A percentile compares a stretch with the other conserved stretches of the same genome.
Evolutionary conservation across 2,329 filamentous ascomycete genomes (phyloP).

Genomic region (Trichoderma aggressivum): DNA sequence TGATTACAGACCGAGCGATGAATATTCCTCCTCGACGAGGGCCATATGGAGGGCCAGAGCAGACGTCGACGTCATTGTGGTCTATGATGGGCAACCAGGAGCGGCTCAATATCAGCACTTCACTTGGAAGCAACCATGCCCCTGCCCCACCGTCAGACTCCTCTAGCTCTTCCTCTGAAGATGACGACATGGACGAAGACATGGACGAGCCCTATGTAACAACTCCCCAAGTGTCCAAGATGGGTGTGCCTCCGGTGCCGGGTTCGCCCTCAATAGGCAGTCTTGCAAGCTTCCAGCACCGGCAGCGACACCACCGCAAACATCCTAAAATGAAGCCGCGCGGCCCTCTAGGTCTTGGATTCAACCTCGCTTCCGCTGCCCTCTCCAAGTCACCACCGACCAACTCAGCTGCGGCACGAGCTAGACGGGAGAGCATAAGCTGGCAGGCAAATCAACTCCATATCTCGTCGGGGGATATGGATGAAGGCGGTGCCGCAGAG

Average conservation of each 20-base stretch:
- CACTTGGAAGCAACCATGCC: slow-evolving; percentile 68
- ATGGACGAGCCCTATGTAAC: slow-evolving; percentile 78
- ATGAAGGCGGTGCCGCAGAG: slow-evolving; percentile 55
- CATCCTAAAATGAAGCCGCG: slow-evolving; percentile 57
- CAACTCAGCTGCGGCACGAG: slow-evolving; percentile 38
- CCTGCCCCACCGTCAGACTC: slow-evolving; percentile 72
- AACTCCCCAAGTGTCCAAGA: slow-evolving; percentile 74
- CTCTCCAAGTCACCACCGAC: slow-evolving; percentile 73
- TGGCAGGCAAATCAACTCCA: slow-evolving; percentile 87
- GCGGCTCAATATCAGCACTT: slow-evolving; percentile 71
- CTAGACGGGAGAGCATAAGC: slow-evolving; percentile 82
- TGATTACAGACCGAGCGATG: slow-evolving; percentile 65
- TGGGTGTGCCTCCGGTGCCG: slow-evolving; percentile 45
- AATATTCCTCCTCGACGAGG: slow-evolving; percentile 54
- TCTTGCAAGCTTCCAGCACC: slow-evolving; percentile 78
- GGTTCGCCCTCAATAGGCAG: slow-evolving; percentile 70
- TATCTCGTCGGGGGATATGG: slow-evolving; percentile 64
- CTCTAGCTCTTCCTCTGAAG: slow-evolving; percentile 69
- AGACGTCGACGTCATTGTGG: slow-evolving; percentile 70
- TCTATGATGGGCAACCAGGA: slow-evolving; percentile 68
- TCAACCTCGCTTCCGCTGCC: slow-evolving; percentile 41
- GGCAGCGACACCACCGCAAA: slow-evolving; percentile 69
- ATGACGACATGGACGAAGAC: slow-evolving; percentile 68
- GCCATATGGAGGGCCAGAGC: slow-evolving; percentile 51
- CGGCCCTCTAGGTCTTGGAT: slow-evolving; percentile 49